phyloP scores from a whole-genome alignment of 768 basidiomycete genomes.

The Dacryopinax primogenitus region DNA sequence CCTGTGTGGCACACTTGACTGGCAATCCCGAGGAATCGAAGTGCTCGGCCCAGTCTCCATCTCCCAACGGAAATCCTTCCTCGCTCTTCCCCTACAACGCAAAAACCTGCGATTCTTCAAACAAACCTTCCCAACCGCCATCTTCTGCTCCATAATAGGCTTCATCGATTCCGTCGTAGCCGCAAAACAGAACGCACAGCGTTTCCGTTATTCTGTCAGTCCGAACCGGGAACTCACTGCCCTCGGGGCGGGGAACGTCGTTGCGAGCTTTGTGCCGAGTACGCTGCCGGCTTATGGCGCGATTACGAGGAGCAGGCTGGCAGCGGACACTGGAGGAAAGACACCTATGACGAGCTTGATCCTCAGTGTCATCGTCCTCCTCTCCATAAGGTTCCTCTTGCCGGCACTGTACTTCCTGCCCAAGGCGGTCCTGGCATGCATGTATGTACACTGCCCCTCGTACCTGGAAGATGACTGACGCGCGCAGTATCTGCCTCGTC shows the following conservation, averaged over 20 bases:
- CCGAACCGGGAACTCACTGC: slow-evolving; percentile 95
- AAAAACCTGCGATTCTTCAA: slow-evolving; percentile 51
- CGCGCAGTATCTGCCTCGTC: slow-evolving; percentile 63
- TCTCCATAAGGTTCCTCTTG: slow-evolving; percentile 81
- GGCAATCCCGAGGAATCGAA: slow-evolving; percentile 67
- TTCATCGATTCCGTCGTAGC: slow-evolving; percentile 92
- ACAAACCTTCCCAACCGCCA: slow-evolving; percentile 71
- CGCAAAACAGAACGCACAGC: slow-evolving; percentile 79
- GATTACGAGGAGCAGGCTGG: slow-evolving; percentile 82
- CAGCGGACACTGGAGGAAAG: slow-evolving; percentile 74
- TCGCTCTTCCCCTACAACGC: slow-evolving; percentile 59
- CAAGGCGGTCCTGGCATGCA: slow-evolving; percentile 75
- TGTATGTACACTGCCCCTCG: slow-evolving; percentile 39
- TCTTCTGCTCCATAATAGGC: slow-evolving; percentile 77
- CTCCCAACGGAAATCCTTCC: slow-evolving; percentile 42
- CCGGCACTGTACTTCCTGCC: slow-evolving; percentile 78
- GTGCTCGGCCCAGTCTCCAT: slow-evolving; percentile 71
- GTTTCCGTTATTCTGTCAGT: slow-evolving; percentile 76
- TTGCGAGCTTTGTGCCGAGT: slow-evolving; percentile 69
- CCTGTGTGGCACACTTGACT: slow-evolving; percentile 51
- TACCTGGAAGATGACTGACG: not conserved
- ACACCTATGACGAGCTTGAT: slow-evolving; percentile 83
- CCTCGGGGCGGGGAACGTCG: slow-evolving; percentile 66
- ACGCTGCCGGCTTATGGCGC: slow-evolving; percentile 87
- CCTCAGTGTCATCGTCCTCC: slow-evolving; percentile 56